Evolutionary conservation across 768 basidiomycete species (phyloP).

Genomic region (Arthromyces matolae): DNA sequence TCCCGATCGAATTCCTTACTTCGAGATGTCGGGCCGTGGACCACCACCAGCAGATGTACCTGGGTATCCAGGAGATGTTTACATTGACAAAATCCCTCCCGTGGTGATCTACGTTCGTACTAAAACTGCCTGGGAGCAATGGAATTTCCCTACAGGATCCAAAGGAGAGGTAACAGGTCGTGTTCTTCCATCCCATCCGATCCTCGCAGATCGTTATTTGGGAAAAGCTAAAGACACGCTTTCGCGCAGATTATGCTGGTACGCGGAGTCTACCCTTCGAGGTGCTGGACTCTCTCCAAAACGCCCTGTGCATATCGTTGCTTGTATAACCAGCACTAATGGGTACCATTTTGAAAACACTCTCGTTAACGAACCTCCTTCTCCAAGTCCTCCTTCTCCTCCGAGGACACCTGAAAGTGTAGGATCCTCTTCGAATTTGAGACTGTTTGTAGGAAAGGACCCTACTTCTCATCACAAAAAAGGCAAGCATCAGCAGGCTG

Average conservation of each 20-base stretch:
- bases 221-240: neutral
- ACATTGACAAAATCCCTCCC: neutral
- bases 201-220: constrained; percentile 2
- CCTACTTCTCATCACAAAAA: neutral
- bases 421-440: neutral
- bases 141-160: neutral
- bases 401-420: neutral
- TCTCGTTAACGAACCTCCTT: neutral
- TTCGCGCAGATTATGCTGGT: neutral
- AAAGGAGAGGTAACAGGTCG: neutral
- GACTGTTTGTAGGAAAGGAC: neutral
- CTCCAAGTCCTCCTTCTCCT: neutral
- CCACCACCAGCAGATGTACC: constrained; percentile 4
- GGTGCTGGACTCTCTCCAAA: neutral
- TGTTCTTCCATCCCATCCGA: neutral
- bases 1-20: constrained; percentile 1
- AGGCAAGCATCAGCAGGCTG: neutral
- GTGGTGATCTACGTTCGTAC: neutral
- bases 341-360: constrained; percentile 1
- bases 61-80: constrained; percentile 3
- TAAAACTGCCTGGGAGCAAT: neutral
- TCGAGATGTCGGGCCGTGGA: constrained; percentile 7
- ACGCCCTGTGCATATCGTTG: neutral
- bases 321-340: neutral
- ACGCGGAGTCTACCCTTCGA: neutral